These are phyloP conservation scores for Lichina pygmaea DNA, from an alignment of 495 filamentous ascomycete genomes.

Conservation along the genomic window DNA sequence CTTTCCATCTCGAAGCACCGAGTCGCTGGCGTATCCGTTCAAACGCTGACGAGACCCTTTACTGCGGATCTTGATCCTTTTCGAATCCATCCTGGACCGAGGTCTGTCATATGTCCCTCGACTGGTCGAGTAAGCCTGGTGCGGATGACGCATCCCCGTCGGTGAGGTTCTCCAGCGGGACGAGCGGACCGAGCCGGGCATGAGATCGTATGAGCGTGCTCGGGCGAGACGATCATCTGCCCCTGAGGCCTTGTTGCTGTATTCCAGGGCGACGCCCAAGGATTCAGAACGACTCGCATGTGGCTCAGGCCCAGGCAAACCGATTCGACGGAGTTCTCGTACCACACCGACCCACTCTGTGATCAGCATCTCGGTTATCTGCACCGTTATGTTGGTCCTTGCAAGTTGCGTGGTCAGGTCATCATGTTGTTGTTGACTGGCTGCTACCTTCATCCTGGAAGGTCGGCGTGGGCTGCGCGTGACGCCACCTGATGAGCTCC, in stretches of 20 bases:
- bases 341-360: conserved; percentile 30
- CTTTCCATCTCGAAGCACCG: no score
- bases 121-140: no score
- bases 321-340: conserved; percentile 13
- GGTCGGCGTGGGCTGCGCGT: no score
- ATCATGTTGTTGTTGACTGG: conserved; percentile 8
- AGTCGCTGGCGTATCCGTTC: no score
- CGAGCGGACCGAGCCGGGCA: not conserved
- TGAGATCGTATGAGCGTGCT: not conserved
- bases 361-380: conserved; percentile 29
- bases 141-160: no score
- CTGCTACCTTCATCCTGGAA: conserved; percentile 5
- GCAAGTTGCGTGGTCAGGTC: conserved; percentile 10
- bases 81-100: no score
- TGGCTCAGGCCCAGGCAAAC: not conserved
- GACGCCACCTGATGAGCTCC: no score
- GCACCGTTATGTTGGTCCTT: conserved; percentile 23
- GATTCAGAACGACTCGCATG: not conserved
- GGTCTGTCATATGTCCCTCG: no score
- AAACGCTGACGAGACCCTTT: no score
- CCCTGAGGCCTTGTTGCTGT: not conserved
- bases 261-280: not conserved
- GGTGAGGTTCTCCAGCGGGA: no score
- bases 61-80: no score
- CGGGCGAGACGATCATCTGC: not conserved